Percentiles rank a stretch among this genome's conserved stretches.
Conservation (phyloP, 768 basidiomycete species). For the Auricularia heimuer region DNA sequence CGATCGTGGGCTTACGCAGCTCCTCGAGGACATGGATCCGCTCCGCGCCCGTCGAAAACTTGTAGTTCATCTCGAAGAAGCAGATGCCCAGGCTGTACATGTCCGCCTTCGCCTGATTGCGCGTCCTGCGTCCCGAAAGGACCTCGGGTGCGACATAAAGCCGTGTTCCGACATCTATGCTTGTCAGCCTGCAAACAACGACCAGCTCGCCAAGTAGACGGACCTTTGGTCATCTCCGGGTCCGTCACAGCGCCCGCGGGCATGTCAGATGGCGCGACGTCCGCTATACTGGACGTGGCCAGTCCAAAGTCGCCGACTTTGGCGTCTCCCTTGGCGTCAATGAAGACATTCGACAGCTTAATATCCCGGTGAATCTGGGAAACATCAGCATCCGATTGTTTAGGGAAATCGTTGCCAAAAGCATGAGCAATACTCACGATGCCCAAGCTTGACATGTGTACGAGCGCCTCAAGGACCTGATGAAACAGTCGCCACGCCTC, state of each 20-base stretch:
- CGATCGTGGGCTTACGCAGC: slow-evolving; percentile 58
- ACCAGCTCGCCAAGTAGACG: slow-evolving; percentile 9
- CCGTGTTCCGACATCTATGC: slow-evolving; percentile 75
- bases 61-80: slow-evolving; percentile 94
- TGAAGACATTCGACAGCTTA: slow-evolving; percentile 90
- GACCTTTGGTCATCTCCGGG: slow-evolving; percentile 69
- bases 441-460: slow-evolving; percentile 80
- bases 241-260: slow-evolving; percentile 30
- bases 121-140: slow-evolving; percentile 31
- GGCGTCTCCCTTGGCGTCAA: slow-evolving; percentile 77
- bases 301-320: slow-evolving; percentile 95
- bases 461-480: slow-evolving; percentile 82
- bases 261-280: slow-evolving; percentile 65
- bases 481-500: slow-evolving; percentile 87
- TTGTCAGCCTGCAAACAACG: neutral
- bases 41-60: slow-evolving; percentile 73
- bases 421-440: slow-evolving; percentile 43
- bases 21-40: slow-evolving; percentile 76
- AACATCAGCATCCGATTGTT: too few relatives aligned
- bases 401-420: neutral
- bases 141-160: slow-evolving; percentile 93
- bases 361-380: slow-evolving; percentile 48
- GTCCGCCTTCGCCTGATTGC: slow-evolving; percentile 80
- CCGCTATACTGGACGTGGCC: slow-evolving; percentile 72
- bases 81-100: slow-evolving; percentile 96